Base-by-base conservation (phyloP, 176 grass and related monocot genomes). In the Luzula sylvatica region DNA sequence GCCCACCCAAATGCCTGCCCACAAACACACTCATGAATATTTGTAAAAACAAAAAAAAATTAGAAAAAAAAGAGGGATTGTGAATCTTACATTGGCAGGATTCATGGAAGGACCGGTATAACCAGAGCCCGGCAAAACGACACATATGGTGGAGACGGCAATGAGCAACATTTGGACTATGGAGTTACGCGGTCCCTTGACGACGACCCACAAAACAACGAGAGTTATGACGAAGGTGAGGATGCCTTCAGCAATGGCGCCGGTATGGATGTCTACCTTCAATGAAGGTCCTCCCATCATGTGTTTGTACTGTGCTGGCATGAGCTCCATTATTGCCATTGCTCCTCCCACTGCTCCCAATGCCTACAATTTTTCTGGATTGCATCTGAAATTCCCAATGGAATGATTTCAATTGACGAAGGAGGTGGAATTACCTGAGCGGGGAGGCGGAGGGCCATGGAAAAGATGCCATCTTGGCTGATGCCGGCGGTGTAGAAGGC, bases 1-100 rank as follows among this genome's bases (percentile, higher is more conserved):
- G 90, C 90, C 90, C 90, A 95, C 17, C 90, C 90, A 79, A 88
- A 95, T 24, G 90, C 90, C 90, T 95, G 70, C 11, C 42, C 6
- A 56, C 11, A 56, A 6, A 47, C 3, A 69, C 39, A 30, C 30
- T 35, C 30, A 35, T 35, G 30, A 35, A 35, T 35, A 50, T 20
- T 26, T 21, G 59, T 2, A 24, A 68, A 53, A 20, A 51, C 1
- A 2, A 42, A 70, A 26, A 46, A 39, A 26, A 23, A 5, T 43
- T 51, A 50, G 13, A 8, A 8, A 6, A 58, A 16, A 42, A 24
- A 32, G 43, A 51, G 6, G 23, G 29, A 42, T 17, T 23, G 67
- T 26, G 20, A 21, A 43, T 26, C 46, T 79, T 45, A 88, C 85
- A 59, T 88, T 83, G 12, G 79, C 85, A 53, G 85, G 85, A 56